Evolutionary conservation across 257 asterid genomes (phyloP), one percentile per base, ranked within the genome.

Genomic region (Paulownia fortunei): DNA sequence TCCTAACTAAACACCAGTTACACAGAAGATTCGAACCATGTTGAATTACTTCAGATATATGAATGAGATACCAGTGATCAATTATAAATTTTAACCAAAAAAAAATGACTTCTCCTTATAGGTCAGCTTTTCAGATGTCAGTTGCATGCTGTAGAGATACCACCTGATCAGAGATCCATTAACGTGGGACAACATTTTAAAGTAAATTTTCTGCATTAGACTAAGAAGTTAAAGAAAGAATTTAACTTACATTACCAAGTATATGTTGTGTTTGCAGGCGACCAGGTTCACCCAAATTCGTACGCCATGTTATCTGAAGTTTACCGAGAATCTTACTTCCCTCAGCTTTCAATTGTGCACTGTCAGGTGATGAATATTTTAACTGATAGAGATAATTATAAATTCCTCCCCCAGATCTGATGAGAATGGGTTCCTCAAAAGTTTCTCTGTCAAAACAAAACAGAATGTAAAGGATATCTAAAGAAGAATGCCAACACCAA

Each of bases 231-330:
- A 13, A 75, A 63, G 34, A 54, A 56, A 27, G 73, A 73, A 7
- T 36, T 82, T 76, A 79, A 86, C 98, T 93, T 92, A 95, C 99
- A 81, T 87, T 95, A 70, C 99, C 98, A 82, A 95, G 92, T 80
- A 95, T 95, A 52, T 95, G 90, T 78, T 95, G 99, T 36, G 99
- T 95, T 87, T 95, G 99, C 82, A 95, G 86, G 74, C 98, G 97
- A 69, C 99, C 99, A 69, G 99, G 99, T 87, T 93, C 99, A 65
- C 99, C 99, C 89, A 95, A 87, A 83, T 95, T 95, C 71, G 99
- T 95, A 3, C 96, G 97, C 99, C 99, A 95, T 76, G 98, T 93
- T 79, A 95, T 93, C 93, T 93, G 99, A 83, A 93, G 89, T 84
- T 93, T 95, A 11, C 99, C 99, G 30, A 95, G 97, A 82, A 93